Evolutionary conservation across 2,329 filamentous ascomycete genomes (phyloP).

Genomic region (Tolypocladium paradoxum): DNA sequence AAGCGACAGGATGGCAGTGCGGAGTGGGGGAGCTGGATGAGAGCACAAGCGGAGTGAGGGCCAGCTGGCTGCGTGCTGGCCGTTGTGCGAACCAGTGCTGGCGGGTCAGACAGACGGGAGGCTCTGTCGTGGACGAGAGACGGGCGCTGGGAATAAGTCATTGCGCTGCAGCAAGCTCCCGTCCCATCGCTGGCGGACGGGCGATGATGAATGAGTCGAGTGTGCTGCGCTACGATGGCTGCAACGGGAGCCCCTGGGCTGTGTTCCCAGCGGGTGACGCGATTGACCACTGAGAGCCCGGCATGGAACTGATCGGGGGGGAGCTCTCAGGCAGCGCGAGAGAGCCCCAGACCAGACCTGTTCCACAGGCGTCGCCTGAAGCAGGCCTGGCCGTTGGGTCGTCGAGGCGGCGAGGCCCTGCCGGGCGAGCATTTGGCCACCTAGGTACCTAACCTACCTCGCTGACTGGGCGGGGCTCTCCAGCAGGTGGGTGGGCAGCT

Average conservation of each 20-base stretch:
- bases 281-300: neutral
- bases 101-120: neutral
- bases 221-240: neutral
- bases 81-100: neutral
- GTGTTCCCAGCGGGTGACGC: neutral
- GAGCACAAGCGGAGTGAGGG: neutral
- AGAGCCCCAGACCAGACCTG: neutral
- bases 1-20: neutral
- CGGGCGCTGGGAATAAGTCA: neutral
- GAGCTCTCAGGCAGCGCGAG: neutral
- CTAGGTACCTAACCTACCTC: too few species aligned
- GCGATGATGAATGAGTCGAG: neutral
- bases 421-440: neutral
- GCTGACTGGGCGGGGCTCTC: neutral
- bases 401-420: neutral
- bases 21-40: neutral
- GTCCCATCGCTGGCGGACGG: neutral
- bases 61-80: neutral
- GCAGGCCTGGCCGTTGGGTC: neutral
- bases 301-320: neutral
- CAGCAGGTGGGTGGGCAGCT: neutral
- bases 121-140: neutral
- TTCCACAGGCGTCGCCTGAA: neutral
- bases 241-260: neutral
- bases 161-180: neutral